Evolutionary conservation across 345 rosid species (phyloP), one percentile per base, ranked within the genome.

Genomic region (Dovyalis caffra): DNA sequence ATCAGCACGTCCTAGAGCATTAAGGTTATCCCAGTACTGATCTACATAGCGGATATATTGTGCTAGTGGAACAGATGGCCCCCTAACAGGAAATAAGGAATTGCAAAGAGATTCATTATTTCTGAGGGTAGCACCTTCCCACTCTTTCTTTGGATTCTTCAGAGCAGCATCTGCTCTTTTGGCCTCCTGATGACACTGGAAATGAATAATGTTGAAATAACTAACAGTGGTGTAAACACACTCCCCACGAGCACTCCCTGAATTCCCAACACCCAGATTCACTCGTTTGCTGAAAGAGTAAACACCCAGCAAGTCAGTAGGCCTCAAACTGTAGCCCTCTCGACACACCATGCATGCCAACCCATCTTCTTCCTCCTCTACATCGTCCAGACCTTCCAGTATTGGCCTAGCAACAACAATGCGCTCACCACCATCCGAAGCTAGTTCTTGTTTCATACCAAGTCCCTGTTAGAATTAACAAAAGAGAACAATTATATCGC

Each of bases 141-240:
- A 95, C 88, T 95, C 99, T 90, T 95, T 95, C 91, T 95, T 95
- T 6, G 98, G 98, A 78, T 81, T 95, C 84, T n/a, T 93, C 73
- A 91, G 90, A 69, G 92, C 95, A 73, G 98, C 90, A 77, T 95
- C 99, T 7, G 99, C 99, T 82, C 97, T 86, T 83, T 93, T 95
- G n/a, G 99, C 99, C 80, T 95, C 99, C 80, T 91, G 99, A 81
- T 95, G 99, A 82, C 99, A 95, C 74, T 91, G 99, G 86, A 95
- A 95, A 80, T 95, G 98, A 86, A 95, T 93, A 16, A 88, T 89
- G 77, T 93, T 93, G 83, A 95, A 95, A 47, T 87, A 93, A 81
- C 99, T 95, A 45, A 95, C 98, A n/a, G 99, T 90, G 47, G 99
- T 95, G 81, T 95, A 95, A 71, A 95, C 98, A 67, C 90, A 95